Conservation (phyloP, 2,329 filamentous ascomycete species). For the Penicillium thymicola region DNA sequence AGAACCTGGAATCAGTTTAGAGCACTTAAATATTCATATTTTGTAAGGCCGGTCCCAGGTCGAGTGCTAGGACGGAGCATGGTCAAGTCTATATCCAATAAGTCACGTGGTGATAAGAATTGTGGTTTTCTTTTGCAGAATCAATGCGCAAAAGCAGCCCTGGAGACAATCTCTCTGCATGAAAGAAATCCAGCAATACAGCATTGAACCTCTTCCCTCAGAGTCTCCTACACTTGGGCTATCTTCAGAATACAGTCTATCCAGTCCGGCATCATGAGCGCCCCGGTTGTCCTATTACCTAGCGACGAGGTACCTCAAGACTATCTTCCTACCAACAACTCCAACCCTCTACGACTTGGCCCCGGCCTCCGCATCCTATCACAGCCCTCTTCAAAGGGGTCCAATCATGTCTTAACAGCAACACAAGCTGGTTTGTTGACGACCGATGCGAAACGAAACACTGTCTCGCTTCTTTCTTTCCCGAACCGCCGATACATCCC, state of each 20-base stretch:
- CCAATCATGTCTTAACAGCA: slow-evolving; percentile 37
- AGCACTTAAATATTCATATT: neutral
- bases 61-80: neutral
- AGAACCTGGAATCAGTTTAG: no score
- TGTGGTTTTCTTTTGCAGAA: slow-evolving; percentile 15
- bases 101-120: slow-evolving; percentile 31
- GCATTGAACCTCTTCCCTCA: neutral
- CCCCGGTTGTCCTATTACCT: slow-evolving; percentile 70
- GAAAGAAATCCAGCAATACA: neutral
- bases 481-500: slow-evolving; percentile 67
- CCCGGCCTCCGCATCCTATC: slow-evolving; percentile 80
- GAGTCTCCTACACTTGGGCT: neutral
- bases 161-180: neutral
- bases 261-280: slow-evolving; percentile 48
- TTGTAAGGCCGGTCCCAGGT: neutral
- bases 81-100: neutral
- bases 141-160: neutral
- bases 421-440: slow-evolving; percentile 37
- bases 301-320: slow-evolving; percentile 70
- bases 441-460: slow-evolving; percentile 42
- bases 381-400: slow-evolving; percentile 64
- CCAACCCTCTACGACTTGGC: slow-evolving; percentile 71
- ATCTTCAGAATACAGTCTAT: slow-evolving; percentile 1
- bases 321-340: slow-evolving; percentile 64
- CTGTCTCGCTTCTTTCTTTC: slow-evolving; percentile 35